phyloP scores from a whole-genome alignment of 176 grass and related monocot species.

The Phoenix dactylifera region DNA sequence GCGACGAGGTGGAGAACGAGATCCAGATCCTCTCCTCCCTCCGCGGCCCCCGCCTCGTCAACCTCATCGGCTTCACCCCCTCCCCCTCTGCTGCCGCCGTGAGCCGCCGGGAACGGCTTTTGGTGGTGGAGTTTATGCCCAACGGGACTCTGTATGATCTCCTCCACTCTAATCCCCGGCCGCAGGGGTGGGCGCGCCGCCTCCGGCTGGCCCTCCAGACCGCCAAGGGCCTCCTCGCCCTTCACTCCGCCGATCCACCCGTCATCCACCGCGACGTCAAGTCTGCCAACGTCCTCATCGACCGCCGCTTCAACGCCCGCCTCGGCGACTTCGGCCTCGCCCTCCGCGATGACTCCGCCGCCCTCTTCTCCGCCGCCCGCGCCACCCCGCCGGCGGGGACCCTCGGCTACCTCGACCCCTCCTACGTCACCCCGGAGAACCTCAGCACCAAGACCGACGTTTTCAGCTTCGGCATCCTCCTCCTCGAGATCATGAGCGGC shows the following conservation, averaged over 20 bases:
- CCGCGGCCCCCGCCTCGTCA: conserved; percentile 67
- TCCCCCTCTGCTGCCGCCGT: conserved; percentile 8
- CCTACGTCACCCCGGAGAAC: conserved; percentile 88
- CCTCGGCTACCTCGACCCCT: conserved; percentile 89
- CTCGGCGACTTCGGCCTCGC: conserved; percentile 94
- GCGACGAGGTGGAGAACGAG: conserved; percentile 97
- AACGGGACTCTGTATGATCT: conserved; percentile 94
- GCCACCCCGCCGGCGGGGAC: conserved; percentile 68
- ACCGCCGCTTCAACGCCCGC: conserved; percentile 66
- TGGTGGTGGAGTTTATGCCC: conserved; percentile 97
- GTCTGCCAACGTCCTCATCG: conserved; percentile 68
- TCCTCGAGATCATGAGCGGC: conserved; percentile 96
- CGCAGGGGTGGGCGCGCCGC: conserved; percentile 63
- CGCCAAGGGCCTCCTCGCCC: conserved; percentile 51
- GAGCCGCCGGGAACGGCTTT: conserved; percentile 11
- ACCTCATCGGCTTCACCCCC: conserved; percentile 78
- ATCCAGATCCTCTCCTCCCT: conserved; percentile 78
- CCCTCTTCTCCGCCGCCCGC: neutral
- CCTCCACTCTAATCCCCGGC: conserved; percentile 58
- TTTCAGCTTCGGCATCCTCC: conserved; percentile 99
- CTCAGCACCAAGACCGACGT: conserved; percentile 99
- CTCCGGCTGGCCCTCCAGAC: conserved; percentile 79
- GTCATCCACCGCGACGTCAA: conserved; percentile 80
- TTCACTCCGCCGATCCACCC: conserved; percentile 63
- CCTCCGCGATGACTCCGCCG: conserved; percentile 27